phyloP scores from a whole-genome alignment of 1,284 basidiomycete species.

The Cutaneotrichosporon dermatis region DNA sequence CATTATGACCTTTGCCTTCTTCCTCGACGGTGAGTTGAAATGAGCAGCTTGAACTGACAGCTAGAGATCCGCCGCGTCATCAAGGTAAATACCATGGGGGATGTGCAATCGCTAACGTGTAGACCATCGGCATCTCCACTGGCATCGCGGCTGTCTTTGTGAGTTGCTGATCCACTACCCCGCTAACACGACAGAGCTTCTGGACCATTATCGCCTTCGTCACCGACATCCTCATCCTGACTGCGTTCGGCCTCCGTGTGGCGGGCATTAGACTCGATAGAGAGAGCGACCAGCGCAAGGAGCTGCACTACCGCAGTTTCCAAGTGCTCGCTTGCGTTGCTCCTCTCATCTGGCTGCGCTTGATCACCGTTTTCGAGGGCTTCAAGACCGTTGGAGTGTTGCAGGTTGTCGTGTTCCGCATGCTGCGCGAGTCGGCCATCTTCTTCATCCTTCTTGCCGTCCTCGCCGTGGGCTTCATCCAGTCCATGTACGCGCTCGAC shows the following conservation, averaged over 20 bases:
- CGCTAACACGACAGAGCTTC: constrained; percentile 50
- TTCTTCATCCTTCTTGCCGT: constrained; percentile 82
- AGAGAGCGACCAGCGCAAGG: constrained; percentile 41
- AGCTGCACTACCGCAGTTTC: constrained; percentile 67
- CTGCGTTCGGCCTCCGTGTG: constrained; percentile 70
- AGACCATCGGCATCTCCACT: constrained; percentile 13
- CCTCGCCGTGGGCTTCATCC: constrained; percentile 76
- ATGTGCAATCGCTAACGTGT: too few species aligned
- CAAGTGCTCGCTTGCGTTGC: constrained; percentile 80
- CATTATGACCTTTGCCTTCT: constrained; percentile 66
- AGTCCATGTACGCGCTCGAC: constrained; percentile 72
- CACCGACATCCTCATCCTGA: constrained; percentile 65
- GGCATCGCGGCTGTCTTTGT: constrained; percentile 42
- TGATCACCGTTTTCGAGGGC: constrained; percentile 50
- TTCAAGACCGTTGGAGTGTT: constrained; percentile 58
- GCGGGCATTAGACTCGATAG: constrained; percentile 56
- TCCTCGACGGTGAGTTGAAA: constrained; percentile 70
- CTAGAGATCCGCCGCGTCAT: constrained; percentile 53
- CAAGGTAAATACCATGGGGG: constrained; percentile 46
- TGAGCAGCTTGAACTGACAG: too few species aligned
- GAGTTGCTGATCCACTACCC: constrained; percentile 3
- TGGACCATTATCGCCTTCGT: constrained; percentile 70
- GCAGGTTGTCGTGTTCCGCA: constrained; percentile 54
- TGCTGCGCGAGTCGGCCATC: constrained; percentile 87
- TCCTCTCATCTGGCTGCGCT: constrained; percentile 83